Base-by-base conservation (phyloP, 2,329 filamentous ascomycete genomes). In the Xylaria sp. region DNA sequence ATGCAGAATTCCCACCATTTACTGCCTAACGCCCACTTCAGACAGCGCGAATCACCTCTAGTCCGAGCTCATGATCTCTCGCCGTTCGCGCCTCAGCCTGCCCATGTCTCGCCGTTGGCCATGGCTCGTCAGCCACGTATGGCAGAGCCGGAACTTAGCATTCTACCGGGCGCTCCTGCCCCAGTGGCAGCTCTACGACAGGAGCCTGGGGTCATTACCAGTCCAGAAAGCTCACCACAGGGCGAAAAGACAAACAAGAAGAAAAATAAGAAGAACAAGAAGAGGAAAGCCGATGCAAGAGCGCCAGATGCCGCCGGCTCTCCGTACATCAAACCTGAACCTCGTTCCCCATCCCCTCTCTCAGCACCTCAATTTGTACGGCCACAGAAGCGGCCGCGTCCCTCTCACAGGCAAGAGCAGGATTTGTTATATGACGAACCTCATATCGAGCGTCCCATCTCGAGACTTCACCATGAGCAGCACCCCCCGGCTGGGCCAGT, bases 21-120 rank as follows among this genome's bases (percentile, higher is more conserved):
- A 60, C 68, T 71, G 54, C 66, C 70, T 64, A 75, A 66, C 68
- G 69, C 70, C 61, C 68, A 66, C 66, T 71, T 68, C 66, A 76
- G 64, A 59, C 71, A 68, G 63, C 76, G 70, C 61, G 74, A 82
- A 47, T 81, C 88, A 57, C 85, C 86, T 48, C 76, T 92, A 53
- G 79, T 92, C 63, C 85, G 86, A 66, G 87, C 86, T 63, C 88
- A 92, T 68, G 87, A 92, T 64, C 83, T 86, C 46, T 87, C 86
- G 34, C 88, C 88, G 39, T 75, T 88, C 66, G 90, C 90, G 47
- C 89, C 90, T 21, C 89, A 90, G 66, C 89, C 90, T 48, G 85
- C 86, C 44, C 87, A 90, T 66, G 85, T 84, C 59, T 79, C 88
- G 69, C 76, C 81, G 59, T 68, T 87, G 73, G 75, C 81, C 63